Evolutionary conservation across 495 filamentous ascomycete genomes (phyloP), one percentile per base, ranked within the genome.

Genomic region (Tuber borchii): DNA sequence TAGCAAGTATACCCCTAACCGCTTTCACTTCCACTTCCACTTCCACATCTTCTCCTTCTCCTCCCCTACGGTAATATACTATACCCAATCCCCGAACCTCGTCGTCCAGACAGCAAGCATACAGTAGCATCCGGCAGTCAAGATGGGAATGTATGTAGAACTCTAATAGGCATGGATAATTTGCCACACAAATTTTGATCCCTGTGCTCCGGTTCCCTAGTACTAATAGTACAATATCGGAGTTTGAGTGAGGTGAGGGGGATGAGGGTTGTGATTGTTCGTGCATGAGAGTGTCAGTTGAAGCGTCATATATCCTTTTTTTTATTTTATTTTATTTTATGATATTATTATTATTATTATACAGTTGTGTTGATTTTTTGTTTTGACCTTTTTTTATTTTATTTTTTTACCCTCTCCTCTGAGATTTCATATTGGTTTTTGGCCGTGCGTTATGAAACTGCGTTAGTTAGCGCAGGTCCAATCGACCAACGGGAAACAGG

Each of bases 361-460:
- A 61, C n/a, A 14, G 7, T 48, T 48, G 46, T 22, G 46, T 48
- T 46, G 16, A 26, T 61, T 61, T n/a, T 34, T 65, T 65, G 34
- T 14, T 10, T 61, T 31, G 17, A 17, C 4, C 34, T 44, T 9
- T 44, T 37, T n/a, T 20, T n/a, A 14, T n/a, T 39, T 79, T 73
- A 20, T 75, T 20, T 43, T n/a, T 20, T 70, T 22, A 9, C 10
- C 2, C 2, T 10, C n/a, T 26, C n/a, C 4, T 61, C 31, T 26
- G 22, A 3, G 51, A 61, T 26, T 26, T 61, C 51, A 22, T 39
- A 70, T 70, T 72, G 78, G 77, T 48, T 79, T 79, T 68, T 76
- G 78, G 17, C 51, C 78, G 22, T 71, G 79, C 7, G 77, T 79
- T 44, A 69, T 68, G 43, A 42, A 71, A 43, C 78, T 79, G 19